phyloP scores from a whole-genome alignment of 257 asterid genomes.

The Nicotiana sylvestris region DNA sequence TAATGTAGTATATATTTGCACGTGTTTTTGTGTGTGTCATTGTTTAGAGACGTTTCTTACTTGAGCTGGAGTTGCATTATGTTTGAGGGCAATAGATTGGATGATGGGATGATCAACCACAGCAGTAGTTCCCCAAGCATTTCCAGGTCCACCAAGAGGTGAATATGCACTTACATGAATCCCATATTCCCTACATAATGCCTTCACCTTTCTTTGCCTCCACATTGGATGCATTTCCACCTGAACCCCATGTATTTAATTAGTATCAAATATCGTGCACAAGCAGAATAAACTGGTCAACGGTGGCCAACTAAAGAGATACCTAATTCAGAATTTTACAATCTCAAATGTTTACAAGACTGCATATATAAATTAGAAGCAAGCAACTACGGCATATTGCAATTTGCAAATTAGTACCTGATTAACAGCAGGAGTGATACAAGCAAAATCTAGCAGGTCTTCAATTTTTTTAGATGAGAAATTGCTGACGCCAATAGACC shows the following conservation, averaged over 20 bases:
- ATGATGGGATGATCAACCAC: conserved; percentile 55
- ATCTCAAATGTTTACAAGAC: too few relatives aligned
- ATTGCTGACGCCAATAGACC: conserved; percentile 78
- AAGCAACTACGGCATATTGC: not conserved
- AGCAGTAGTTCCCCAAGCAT: conserved; percentile 72
- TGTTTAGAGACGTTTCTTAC: conserved; percentile 21
- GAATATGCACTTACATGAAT: conserved; percentile 83
- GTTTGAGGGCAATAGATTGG: conserved; percentile 53
- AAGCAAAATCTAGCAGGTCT: conserved; percentile 38
- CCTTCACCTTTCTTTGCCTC: conserved; percentile 67
- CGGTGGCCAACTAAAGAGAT: too few relatives aligned
- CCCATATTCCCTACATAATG: conserved; percentile 39
- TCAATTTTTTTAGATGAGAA: conserved; percentile 59
- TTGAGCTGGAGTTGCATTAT: conserved; percentile 71
- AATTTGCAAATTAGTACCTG: conserved; percentile 40
- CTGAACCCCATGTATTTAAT: conserved; percentile 20
- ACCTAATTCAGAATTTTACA: too few relatives aligned
- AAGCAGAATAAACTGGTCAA: not conserved
- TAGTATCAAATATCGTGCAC: not conserved
- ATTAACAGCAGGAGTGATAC: conserved; percentile 59
- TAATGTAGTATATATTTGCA: not conserved
- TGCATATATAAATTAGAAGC: not conserved
- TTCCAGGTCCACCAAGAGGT: conserved; percentile 81
- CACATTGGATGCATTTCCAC: conserved; percentile 97
- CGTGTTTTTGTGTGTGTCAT: not conserved